A percentile compares a stretch with the other conserved stretches of the same genome.
Evolutionary conservation across 2,329 filamentous ascomycete genomes (phyloP).

Genomic region (Colletotrichum sublineola): DNA sequence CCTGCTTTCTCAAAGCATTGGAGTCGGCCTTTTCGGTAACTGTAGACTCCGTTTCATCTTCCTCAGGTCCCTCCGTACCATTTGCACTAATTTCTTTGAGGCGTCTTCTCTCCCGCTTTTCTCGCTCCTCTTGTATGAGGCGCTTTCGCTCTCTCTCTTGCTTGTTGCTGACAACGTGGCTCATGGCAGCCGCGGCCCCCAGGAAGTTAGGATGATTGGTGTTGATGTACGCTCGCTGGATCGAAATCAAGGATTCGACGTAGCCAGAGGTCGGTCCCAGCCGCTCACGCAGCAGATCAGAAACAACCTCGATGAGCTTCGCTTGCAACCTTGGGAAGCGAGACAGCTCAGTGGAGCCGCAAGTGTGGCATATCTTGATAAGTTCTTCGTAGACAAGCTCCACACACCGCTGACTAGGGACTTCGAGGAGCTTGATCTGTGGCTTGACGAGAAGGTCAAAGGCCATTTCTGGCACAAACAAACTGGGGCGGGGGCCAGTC

Average conservation of each 20-base stretch:
- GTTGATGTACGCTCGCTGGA: constrained; percentile 98
- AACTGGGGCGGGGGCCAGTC: constrained; percentile 91
- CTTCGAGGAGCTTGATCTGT: constrained; percentile 96
- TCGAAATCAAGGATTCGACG: constrained; percentile 96
- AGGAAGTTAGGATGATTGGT: constrained; percentile 99
- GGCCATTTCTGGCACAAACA: constrained; percentile 97
- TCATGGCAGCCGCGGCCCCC: constrained; percentile 96
- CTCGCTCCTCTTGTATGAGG: constrained; percentile 84
- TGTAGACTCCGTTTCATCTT: constrained; percentile 70
- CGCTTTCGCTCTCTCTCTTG: constrained; percentile 92
- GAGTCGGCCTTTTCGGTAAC: constrained; percentile 66
- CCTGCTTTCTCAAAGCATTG: constrained; percentile 64
- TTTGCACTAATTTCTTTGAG: constrained; percentile 89
- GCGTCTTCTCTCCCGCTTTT: constrained; percentile 85
- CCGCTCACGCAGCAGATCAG: constrained; percentile 91
- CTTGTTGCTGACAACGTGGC: constrained; percentile 92
- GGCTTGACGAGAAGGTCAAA: constrained; percentile 98
- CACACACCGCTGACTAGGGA: constrained; percentile 95
- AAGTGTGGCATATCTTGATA: constrained; percentile 99
- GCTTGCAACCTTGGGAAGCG: constrained; percentile 93
- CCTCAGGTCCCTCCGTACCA: constrained; percentile 77
- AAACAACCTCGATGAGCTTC: constrained; percentile 98
- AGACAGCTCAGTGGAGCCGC: constrained; percentile 92
- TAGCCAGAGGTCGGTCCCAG: constrained; percentile 91
- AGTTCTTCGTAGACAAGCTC: constrained; percentile 98